Evolutionary conservation across 164 flowering plant species (phyloP).

Genomic region (Magnolia kwangsiensis): DNA sequence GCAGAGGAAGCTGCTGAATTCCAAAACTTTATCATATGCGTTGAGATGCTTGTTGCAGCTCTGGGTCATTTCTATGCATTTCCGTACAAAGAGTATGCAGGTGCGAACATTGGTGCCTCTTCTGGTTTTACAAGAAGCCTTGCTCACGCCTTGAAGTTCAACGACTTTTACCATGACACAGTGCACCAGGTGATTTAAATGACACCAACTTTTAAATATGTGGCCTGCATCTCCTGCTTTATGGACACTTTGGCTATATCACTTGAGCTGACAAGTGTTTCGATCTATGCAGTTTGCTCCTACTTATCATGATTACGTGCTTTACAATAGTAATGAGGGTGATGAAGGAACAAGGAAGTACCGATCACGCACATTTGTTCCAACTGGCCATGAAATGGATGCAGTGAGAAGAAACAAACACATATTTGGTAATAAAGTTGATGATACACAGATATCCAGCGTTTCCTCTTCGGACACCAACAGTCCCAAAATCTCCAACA

Average conservation of each 20-base stretch:
- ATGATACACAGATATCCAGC: constrained; percentile 64
- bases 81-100: constrained; percentile 95
- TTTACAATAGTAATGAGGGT: constrained; percentile 81
- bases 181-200: constrained; percentile 78
- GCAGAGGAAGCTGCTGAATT: constrained; percentile 85
- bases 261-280: background rate
- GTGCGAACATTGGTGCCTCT: constrained; percentile 76
- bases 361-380: constrained; percentile 92
- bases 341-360: constrained; percentile 81
- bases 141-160: constrained; percentile 83
- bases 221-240: background rate
- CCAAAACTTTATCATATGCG: constrained; percentile 80
- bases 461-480: constrained; percentile 56
- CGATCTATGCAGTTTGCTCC: constrained; percentile 87
- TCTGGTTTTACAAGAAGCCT: constrained; percentile 69
- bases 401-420: constrained; percentile 65
- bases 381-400: constrained; percentile 96
- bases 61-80: constrained; percentile 87
- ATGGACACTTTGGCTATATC: background rate
- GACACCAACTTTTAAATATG: background rate
- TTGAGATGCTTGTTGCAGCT: constrained; percentile 98
- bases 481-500: constrained; percentile 39
- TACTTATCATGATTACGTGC: constrained; percentile 92
- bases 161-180: constrained; percentile 94
- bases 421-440: constrained; percentile 57